Percentiles rank a stretch among this genome's conserved stretches.
These are phyloP conservation scores for Lachancea cidri DNA, from an alignment of 805 yeast species.

Conservation along the genomic window DNA sequence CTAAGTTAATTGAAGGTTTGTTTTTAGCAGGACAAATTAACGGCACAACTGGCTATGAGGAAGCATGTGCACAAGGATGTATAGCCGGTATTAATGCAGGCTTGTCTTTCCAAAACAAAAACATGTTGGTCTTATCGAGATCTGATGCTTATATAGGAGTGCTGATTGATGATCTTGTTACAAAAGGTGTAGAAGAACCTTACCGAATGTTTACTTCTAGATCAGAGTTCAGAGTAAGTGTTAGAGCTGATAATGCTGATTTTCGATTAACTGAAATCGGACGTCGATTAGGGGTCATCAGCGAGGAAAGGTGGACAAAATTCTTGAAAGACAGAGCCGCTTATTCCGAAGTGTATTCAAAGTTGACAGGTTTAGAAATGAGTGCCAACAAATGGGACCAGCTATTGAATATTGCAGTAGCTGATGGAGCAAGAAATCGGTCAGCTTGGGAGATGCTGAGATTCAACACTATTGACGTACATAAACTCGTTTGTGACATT, in stretches of 20 bases:
- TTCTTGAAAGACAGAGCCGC: slow-evolving; percentile 40
- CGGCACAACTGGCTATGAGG: slow-evolving; percentile 99
- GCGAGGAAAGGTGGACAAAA: slow-evolving; percentile 49
- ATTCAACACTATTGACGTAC: slow-evolving; percentile 41
- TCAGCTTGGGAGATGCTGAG: slow-evolving; percentile 70
- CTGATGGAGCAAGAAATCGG: slow-evolving; percentile 48
- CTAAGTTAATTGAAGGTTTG: slow-evolving; percentile 71
- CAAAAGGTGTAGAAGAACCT: slow-evolving; percentile 95
- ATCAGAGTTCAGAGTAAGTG: slow-evolving; percentile 85
- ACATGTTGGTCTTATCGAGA: slow-evolving; percentile 55
- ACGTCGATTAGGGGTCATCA: slow-evolving; percentile 57
- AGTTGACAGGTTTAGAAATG: slow-evolving; percentile 40
- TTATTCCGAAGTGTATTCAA: slow-evolving; percentile 41
- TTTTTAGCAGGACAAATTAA: slow-evolving; percentile 95
- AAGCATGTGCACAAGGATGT: slow-evolving; percentile 96
- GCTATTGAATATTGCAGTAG: slow-evolving; percentile 41
- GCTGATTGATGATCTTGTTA: slow-evolving; percentile 85
- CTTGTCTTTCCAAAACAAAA: slow-evolving; percentile 36
- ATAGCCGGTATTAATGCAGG: slow-evolving; percentile 97
- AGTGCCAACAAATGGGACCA: slow-evolving; percentile 64
- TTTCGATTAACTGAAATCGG: slow-evolving; percentile 72
- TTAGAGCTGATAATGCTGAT: slow-evolving; percentile 94
- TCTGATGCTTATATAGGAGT: slow-evolving; percentile 91
- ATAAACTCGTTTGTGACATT: slow-evolving; percentile 25
- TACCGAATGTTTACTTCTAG: slow-evolving; percentile 97